These are phyloP conservation scores for Boletus subparvulus DNA, from an alignment of 768 basidiomycete genomes.

Conservation along the genomic window DNA sequence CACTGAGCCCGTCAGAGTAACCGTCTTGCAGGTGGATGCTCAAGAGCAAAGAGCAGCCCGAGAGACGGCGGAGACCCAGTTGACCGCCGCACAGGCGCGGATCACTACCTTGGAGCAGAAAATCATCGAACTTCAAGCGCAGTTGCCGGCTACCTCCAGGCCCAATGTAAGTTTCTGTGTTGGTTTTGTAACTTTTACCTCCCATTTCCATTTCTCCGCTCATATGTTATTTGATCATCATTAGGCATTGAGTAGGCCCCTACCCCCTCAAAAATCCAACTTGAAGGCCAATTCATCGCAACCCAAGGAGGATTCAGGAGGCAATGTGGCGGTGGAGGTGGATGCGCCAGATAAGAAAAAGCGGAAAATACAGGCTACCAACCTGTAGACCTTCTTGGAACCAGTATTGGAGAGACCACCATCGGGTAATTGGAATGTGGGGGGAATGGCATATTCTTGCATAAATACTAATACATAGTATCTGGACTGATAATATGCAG, in stretches of 20 bases:
- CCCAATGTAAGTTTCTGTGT: slow-evolving; percentile 17
- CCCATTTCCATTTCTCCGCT: slow-evolving; percentile 7
- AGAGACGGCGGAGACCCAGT: slow-evolving; percentile 34
- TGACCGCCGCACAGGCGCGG: slow-evolving; percentile 34
- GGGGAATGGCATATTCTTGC: no score
- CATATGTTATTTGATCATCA: not conserved
- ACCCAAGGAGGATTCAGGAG: slow-evolving; percentile 18
- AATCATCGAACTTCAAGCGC: slow-evolving; percentile 44
- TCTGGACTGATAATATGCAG: no score
- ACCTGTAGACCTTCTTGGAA: no score
- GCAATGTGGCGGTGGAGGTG: no score
- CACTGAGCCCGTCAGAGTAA: not conserved
- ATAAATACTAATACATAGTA: no score
- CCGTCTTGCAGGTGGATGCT: slow-evolving; percentile 37
- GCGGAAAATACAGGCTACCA: slow-evolving; percentile 46
- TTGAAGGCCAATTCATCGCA: slow-evolving; percentile 14
- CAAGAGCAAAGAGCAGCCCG: slow-evolving; percentile 38
- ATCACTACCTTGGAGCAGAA: slow-evolving; percentile 35
- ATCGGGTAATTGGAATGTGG: no score
- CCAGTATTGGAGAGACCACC: no score
- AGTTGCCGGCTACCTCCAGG: slow-evolving; percentile 40
- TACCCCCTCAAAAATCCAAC: slow-evolving; percentile 16
- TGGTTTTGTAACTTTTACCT: slow-evolving; percentile 9
- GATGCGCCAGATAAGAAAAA: slow-evolving; percentile 60
- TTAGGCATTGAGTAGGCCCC: slow-evolving; percentile 7